These are phyloP conservation scores for Micractinium sp. DNA, from an alignment of 139 green algal species.

Conservation along the genomic window DNA sequence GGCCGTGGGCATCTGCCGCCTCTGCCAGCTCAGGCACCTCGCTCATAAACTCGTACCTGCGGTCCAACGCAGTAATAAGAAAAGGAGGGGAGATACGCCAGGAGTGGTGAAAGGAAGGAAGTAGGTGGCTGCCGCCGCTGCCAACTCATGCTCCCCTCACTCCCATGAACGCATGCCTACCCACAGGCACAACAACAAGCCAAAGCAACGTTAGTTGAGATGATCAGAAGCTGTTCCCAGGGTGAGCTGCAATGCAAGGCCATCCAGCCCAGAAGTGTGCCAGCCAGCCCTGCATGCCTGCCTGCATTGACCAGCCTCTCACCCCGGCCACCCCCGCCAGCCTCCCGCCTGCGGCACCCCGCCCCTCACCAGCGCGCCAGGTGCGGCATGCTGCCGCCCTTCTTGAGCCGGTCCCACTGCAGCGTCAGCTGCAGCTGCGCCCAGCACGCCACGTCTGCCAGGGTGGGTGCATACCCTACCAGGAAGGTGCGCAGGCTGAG, in stretches of 20 bases:
- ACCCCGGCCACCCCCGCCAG: no score
- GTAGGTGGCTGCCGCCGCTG: no score
- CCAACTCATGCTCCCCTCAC: background rate
- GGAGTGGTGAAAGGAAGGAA: background rate
- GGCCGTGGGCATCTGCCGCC: conserved; percentile 47
- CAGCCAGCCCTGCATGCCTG: no score
- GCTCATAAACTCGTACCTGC: conserved; percentile 67
- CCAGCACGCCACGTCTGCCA: conserved; percentile 92
- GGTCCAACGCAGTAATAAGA: no score
- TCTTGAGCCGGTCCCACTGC: conserved; percentile 77
- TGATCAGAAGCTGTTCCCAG: no score
- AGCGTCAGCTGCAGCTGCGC: conserved; percentile 71
- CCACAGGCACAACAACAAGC: no score
- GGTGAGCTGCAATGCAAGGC: background rate
- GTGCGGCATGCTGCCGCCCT: conserved; percentile 63
- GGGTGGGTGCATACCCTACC: conserved; percentile 75
- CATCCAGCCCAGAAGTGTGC: background rate
- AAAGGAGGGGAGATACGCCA: background rate
- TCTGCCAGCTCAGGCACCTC: conserved; percentile 54
- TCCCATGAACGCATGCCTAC: background rate
- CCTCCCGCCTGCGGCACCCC: background rate
- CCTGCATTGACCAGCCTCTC: no score
- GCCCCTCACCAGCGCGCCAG: conserved; percentile 72
- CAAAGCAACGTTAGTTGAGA: no score
- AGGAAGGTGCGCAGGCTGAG: conserved; percentile 87